These are phyloP conservation scores for Hortaea sp. DNA, from an alignment of 2,329 filamentous ascomycete genomes.

Conservation along the genomic window DNA sequence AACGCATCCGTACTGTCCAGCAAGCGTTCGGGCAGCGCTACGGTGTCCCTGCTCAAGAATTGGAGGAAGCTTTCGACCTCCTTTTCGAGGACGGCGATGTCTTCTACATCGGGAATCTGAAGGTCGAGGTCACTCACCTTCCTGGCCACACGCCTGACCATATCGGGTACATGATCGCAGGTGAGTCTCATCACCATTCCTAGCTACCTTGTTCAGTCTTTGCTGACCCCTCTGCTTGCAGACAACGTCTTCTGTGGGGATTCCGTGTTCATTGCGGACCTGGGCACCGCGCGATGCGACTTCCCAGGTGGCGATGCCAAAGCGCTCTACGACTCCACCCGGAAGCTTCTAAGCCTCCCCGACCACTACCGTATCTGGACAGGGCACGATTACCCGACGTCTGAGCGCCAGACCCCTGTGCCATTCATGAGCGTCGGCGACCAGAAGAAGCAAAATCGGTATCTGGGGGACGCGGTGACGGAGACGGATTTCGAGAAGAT, in stretches of 20 bases:
- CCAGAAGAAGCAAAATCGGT: neutral
- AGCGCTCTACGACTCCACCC: conserved; percentile 20
- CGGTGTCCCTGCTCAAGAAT: conserved; percentile 34
- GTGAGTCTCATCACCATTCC: conserved; percentile 27
- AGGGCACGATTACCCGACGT: conserved; percentile 27
- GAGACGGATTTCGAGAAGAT: neutral
- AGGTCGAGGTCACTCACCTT: conserved; percentile 41
- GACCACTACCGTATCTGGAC: conserved; percentile 23
- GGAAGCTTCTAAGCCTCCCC: conserved; percentile 20
- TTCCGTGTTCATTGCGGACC: conserved; percentile 25
- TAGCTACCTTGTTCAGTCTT: too few species aligned
- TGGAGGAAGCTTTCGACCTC: conserved; percentile 40
- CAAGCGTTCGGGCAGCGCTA: conserved; percentile 15
- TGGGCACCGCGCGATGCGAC: conserved; percentile 26
- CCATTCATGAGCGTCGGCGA: neutral
- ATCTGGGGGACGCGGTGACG: neutral
- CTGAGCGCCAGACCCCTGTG: neutral
- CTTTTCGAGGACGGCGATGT: conserved; percentile 45
- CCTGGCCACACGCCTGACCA: conserved; percentile 54
- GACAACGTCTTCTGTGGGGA: conserved; percentile 23
- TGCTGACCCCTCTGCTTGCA: too few species aligned
- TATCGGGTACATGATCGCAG: conserved; percentile 43
- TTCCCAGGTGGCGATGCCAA: conserved; percentile 27
- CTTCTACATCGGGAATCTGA: conserved; percentile 42
- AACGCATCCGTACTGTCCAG: too few species aligned